A percentile compares a stretch with the other conserved stretches of the same genome.
phyloP scores from a whole-genome alignment of 2,329 filamentous ascomycete species.

The Fusarium sp. region DNA sequence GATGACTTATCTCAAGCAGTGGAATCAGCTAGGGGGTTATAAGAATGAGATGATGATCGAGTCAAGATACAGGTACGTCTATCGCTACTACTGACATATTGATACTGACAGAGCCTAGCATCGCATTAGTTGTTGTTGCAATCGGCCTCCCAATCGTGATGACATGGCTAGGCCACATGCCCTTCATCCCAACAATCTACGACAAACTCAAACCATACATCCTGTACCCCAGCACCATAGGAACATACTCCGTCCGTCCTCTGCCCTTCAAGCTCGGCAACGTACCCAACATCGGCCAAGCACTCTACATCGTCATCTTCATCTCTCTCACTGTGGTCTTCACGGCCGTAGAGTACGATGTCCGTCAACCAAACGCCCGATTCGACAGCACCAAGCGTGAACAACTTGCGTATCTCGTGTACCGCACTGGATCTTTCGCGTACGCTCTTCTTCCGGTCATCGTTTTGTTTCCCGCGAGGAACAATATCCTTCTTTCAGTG shows the following conservation, averaged over 20 bases:
- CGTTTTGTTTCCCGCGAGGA: conserved; percentile 7
- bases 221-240: conserved; percentile 19
- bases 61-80: conserved; percentile 8
- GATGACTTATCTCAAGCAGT: not conserved
- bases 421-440: conserved; percentile 12
- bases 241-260: conserved; percentile 16
- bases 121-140: not conserved
- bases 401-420: conserved; percentile 1
- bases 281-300: conserved; percentile 10
- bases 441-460: conserved; percentile 9
- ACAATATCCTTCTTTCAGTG: conserved; percentile 4
- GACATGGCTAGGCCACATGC: conserved; percentile 12
- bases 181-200: conserved; percentile 6
- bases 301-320: conserved; percentile 1
- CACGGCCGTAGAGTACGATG: not conserved
- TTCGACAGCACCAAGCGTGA: not conserved
- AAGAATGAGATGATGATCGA: conserved; percentile 17
- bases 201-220: conserved; percentile 23
- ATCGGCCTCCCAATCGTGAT: conserved; percentile 8
- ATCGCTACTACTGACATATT: rapidly evolving
- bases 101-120: not conserved
- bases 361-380: conserved; percentile 1
- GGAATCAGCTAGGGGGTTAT: conserved; percentile 3
- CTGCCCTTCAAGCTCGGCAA: conserved; percentile 15
- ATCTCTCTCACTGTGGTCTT: not conserved